These are phyloP conservation scores for Monosporascus sp. DNA, from an alignment of 2,329 filamentous ascomycete genomes.

Conservation along the genomic window DNA sequence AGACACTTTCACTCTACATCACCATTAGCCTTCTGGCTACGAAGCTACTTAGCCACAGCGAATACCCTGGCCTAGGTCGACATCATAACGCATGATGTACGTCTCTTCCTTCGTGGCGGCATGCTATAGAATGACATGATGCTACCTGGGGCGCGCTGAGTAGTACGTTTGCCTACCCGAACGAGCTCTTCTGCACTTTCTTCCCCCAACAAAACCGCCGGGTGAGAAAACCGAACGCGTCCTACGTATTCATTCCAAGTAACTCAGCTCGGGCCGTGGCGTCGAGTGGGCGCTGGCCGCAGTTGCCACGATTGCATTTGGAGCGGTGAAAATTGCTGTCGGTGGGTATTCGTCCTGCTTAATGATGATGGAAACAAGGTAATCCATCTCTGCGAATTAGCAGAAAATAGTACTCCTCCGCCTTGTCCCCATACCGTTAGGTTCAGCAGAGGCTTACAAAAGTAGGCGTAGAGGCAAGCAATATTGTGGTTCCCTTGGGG, in stretches of 20 bases:
- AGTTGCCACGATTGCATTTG: neutral
- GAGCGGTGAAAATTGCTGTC: neutral
- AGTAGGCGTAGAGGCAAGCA: neutral
- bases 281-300: neutral
- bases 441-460: neutral
- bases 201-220: neutral
- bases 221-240: no score
- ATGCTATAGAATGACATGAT: neutral
- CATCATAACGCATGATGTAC: neutral
- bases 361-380: neutral
- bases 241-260: no score
- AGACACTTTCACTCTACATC: no score
- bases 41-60: neutral
- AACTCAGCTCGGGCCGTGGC: neutral
- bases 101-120: neutral
- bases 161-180: neutral
- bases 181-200: neutral
- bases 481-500: neutral
- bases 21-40: no score
- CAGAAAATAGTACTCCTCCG: neutral
- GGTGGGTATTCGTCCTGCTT: neutral
- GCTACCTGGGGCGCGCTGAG: neutral
- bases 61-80: neutral
- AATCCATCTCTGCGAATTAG: neutral
- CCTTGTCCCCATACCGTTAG: neutral